Percentiles rank a stretch among this genome's conserved stretches.
Conservation (phyloP, 768 basidiomycete species). For the Phylloporus sp. region DNA sequence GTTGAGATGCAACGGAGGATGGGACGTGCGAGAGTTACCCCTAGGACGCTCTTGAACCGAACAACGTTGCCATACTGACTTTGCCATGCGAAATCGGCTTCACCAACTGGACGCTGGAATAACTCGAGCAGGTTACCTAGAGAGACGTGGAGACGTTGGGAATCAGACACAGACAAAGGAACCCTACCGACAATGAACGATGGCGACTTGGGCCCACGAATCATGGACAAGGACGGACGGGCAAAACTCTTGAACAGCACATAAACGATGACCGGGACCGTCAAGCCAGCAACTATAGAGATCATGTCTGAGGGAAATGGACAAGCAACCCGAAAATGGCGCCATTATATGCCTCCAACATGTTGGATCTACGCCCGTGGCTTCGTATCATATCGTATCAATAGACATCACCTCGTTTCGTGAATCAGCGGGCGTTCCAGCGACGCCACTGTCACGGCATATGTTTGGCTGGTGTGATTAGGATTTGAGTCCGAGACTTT, state of each 20-base stretch:
- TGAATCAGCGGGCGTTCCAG: no score
- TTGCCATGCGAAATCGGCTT: conserved; percentile 29
- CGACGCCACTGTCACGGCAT: no score
- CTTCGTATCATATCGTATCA: background rate
- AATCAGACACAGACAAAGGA: background rate
- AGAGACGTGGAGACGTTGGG: conserved; percentile 2
- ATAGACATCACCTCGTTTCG: background rate
- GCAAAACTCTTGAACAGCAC: background rate
- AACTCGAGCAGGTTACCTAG: conserved; percentile 25
- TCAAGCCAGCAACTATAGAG: background rate
- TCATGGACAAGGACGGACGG: conserved; percentile 8
- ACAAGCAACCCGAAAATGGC: background rate
- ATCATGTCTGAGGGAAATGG: conserved; percentile 1
- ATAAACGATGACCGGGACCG: background rate
- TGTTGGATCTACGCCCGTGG: background rate
- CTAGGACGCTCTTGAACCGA: conserved; percentile 21
- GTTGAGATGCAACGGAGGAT: conserved; percentile 6
- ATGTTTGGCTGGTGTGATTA: no score
- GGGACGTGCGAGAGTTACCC: conserved; percentile 10
- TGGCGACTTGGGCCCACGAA: conserved; percentile 12
- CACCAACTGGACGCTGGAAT: conserved; percentile 22
- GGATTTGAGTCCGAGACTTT: no score
- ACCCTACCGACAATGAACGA: conserved; percentile 15
- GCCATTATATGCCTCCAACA: background rate
- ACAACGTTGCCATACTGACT: conserved; percentile 24